Evolutionary conservation across 1,139 yeast species (phyloP), one percentile per base, ranked within the genome.

Genomic region (Debaryomyces udenii): DNA sequence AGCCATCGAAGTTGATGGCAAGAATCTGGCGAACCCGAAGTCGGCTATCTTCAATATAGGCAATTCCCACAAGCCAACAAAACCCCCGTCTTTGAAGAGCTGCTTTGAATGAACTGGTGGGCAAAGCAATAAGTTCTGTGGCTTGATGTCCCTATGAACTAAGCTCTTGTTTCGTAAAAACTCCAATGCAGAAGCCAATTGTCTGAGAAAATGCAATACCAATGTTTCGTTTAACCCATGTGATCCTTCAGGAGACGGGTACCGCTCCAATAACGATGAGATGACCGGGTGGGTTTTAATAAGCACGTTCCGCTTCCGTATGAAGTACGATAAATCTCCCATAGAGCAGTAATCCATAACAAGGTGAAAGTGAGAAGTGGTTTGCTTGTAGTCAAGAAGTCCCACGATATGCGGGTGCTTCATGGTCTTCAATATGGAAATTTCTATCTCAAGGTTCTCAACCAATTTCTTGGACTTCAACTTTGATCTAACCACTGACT

Each of bases 301-400:
- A 33, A 91, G 68, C 57, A 86, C 90, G 49, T 78, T 78, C 56
- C 93, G 77, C 59, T 81, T 83, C 54, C 88, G 79, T 41, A 93
- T 90, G 53, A 93, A 85, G 56, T 83, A 88, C 0, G 96, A 86
- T 46, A 93, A 74, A 64, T 93, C 99, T 7, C 99, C 99, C 63
- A 93, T 72, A 0, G 97, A 83, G 60, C 99, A 93, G 65, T 89
- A 93, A 60, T 93, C 98, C 98, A 93, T 93, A n/a, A 91, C 81
- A 49, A 93, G 70, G 62, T 89, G 94, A 66, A 90, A 88, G 62
- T 91, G 89, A 9, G 86, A 70, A 9, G 80, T 62, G 0, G 96
- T 86, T 56, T 88, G 86, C 47, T 83, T 81, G 59, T 88, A 89
- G 55, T 91, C 98, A 42, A 87, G 56, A 38, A 93, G 70, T 10